Evolutionary conservation across 2,329 filamentous ascomycete species (phyloP), one percentile per base, ranked within the genome.

Genomic region (Ophiostoma quercus): DNA sequence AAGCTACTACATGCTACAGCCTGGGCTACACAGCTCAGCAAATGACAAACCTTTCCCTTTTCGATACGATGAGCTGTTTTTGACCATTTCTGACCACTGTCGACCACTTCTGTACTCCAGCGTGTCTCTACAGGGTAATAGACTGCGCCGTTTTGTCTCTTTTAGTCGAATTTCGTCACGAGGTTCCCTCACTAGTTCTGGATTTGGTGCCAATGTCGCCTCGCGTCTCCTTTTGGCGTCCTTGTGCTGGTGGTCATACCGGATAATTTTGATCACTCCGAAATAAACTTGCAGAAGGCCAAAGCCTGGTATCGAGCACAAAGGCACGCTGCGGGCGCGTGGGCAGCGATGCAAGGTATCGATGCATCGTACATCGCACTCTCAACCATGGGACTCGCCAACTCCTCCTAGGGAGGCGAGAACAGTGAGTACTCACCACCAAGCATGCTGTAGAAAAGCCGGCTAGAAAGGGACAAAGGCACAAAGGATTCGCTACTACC

Each of bases 331-430:
- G 34, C 34, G 34, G 34, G 16, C 47, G 47, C 19, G 47, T 54
- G 47, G 19, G 47, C 47, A n/a, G 41, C n/a, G 47, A 16, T 54
- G n/a, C 47, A n/a, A 8, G 47, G 47, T 11, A 54, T 54, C 47
- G 19, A 54, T 57, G 51, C 51, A 57, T 57, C 51, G 51, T 57
- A 25, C 51, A 57, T 57, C 51, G 51, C 25, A 14, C n/a, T 57
- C 51, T 25, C n/a, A 57, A 29, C 9, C 51, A 57, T 25, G 51
- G 51, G 25, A 57, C 51, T 57, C 51, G 51, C 22, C 51, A n/a
- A 25, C 16, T 47, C 41, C 25, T 29, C 25, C 25, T 29, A 47
- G 16, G 19, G 43, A 19, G 4, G 41, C 14, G 16, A 12, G 22
- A 8, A n/a, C 8, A 25, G n/a, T n/a, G 51, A 25, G 22, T 29